phyloP scores from a whole-genome alignment of 345 rosid species.

The Camelina laxa region DNA sequence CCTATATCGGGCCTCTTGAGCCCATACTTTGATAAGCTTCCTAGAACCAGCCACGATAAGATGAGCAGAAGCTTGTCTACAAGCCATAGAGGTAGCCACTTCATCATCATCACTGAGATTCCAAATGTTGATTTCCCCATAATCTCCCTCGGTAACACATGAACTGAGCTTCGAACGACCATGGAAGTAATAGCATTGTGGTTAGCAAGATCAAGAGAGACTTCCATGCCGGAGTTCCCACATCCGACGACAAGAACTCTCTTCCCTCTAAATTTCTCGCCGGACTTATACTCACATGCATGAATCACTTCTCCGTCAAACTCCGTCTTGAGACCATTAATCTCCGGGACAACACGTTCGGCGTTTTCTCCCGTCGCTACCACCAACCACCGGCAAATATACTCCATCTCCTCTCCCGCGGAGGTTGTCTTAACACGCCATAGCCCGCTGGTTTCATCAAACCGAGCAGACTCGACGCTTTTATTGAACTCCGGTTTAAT shows the following conservation, averaged over 20 bases:
- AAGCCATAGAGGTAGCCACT: slow-evolving; percentile 77
- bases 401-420: slow-evolving; percentile 61
- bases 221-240: slow-evolving; percentile 97
- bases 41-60: slow-evolving; percentile 61
- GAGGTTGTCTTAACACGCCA: slow-evolving; percentile 69
- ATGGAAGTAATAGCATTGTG: slow-evolving; percentile 71
- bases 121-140: slow-evolving; percentile 66
- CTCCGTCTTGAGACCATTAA: slow-evolving; percentile 63
- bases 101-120: slow-evolving; percentile 60
- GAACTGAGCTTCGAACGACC: slow-evolving; percentile 89
- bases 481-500: slow-evolving; percentile 79
- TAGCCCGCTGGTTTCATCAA: slow-evolving; percentile 77
- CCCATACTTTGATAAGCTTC: slow-evolving; percentile 62
- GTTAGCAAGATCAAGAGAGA: slow-evolving; percentile 87
- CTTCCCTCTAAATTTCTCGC: slow-evolving; percentile 64
- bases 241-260: slow-evolving; percentile 88
- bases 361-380: slow-evolving; percentile 99
- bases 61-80: slow-evolving; percentile 68
- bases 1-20: slow-evolving; percentile 69
- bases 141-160: slow-evolving; percentile 66
- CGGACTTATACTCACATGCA: slow-evolving; percentile 76
- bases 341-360: slow-evolving; percentile 67
- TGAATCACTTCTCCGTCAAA: slow-evolving; percentile 75
- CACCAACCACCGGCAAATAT: slow-evolving; percentile 89
- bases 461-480: slow-evolving; percentile 74